These are phyloP conservation scores for Penicillium diatomitis DNA, from an alignment of 495 filamentous ascomycete species.

Conservation along the genomic window DNA sequence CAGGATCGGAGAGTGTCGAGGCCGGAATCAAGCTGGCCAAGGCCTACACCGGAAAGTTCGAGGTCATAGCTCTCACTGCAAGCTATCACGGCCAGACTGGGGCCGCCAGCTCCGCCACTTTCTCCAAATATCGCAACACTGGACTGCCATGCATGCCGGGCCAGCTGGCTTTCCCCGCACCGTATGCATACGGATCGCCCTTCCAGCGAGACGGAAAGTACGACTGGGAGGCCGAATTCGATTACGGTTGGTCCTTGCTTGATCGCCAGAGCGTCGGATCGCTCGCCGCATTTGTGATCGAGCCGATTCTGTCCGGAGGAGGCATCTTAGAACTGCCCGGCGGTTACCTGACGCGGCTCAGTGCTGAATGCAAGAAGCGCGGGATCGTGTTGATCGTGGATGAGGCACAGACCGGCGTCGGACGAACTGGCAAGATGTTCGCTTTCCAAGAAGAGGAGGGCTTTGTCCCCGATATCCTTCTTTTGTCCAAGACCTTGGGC, in stretches of 20 bases:
- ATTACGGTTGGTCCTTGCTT: constrained; percentile 44
- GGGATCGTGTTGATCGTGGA: constrained; percentile 44
- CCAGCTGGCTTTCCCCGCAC: constrained; percentile 39
- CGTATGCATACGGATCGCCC: constrained; percentile 44
- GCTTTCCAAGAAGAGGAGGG: constrained; percentile 32
- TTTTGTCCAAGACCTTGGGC: constrained; percentile 45
- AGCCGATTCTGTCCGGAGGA: constrained; percentile 43
- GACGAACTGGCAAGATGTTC: constrained; percentile 38
- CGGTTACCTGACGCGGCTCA: constrained; percentile 35
- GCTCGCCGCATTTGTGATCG: constrained; percentile 45
- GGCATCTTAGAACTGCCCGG: constrained; percentile 37
- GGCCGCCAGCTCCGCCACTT: constrained; percentile 34
- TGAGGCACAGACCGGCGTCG: constrained; percentile 43
- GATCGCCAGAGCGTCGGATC: constrained; percentile 45
- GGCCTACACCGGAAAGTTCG: constrained; percentile 45
- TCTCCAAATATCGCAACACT: constrained; percentile 35
- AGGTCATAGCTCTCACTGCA: constrained; percentile 44
- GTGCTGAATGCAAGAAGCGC: constrained; percentile 32
- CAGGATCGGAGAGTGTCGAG: constrained; percentile 46
- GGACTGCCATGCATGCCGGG: constrained; percentile 30
- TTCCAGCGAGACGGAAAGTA: constrained; percentile 46
- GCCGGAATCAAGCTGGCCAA: constrained; percentile 50
- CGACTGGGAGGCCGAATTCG: constrained; percentile 48
- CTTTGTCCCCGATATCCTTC: constrained; percentile 41
- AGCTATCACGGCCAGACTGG: constrained; percentile 47